These are phyloP conservation scores for Harringtonia lauricola DNA, from an alignment of 2,329 filamentous ascomycete genomes.

Conservation along the genomic window DNA sequence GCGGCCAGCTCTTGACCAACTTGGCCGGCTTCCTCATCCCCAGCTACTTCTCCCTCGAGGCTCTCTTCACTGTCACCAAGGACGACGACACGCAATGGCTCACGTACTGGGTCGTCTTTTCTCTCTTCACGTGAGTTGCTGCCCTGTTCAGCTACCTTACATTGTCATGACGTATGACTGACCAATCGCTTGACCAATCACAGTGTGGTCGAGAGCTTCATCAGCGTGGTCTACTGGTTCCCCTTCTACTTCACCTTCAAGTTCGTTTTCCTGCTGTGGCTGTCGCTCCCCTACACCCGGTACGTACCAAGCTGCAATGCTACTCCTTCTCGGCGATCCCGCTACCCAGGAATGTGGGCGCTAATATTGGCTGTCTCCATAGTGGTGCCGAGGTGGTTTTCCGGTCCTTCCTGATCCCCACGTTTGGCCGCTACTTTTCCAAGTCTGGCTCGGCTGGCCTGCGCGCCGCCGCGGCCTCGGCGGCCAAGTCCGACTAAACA, in stretches of 20 bases:
- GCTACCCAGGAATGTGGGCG: neutral
- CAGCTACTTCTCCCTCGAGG: slow-evolving; percentile 72
- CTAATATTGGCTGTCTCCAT: slow-evolving; percentile 10
- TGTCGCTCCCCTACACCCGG: slow-evolving; percentile 89
- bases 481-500: slow-evolving; percentile 57
- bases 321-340: neutral
- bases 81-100: slow-evolving; percentile 74
- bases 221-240: slow-evolving; percentile 88
- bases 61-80: slow-evolving; percentile 62
- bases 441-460: slow-evolving; percentile 64
- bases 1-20: slow-evolving; percentile 80
- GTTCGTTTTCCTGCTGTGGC: slow-evolving; percentile 95
- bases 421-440: slow-evolving; percentile 86
- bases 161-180: neutral
- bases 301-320: slow-evolving; percentile 29
- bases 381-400: slow-evolving; percentile 96
- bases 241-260: slow-evolving; percentile 99
- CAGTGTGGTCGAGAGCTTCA: slow-evolving; percentile 66
- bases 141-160: neutral
- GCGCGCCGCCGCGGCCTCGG: slow-evolving; percentile 74
- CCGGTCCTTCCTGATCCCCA: slow-evolving; percentile 86
- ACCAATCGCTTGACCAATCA: slow-evolving; percentile 5
- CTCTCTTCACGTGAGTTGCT: slow-evolving; percentile 56
- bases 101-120: slow-evolving; percentile 80
- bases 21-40: slow-evolving; percentile 74